phyloP scores from a whole-genome alignment of 352 stramenopile species.

The Thalassiosira hispida region DNA sequence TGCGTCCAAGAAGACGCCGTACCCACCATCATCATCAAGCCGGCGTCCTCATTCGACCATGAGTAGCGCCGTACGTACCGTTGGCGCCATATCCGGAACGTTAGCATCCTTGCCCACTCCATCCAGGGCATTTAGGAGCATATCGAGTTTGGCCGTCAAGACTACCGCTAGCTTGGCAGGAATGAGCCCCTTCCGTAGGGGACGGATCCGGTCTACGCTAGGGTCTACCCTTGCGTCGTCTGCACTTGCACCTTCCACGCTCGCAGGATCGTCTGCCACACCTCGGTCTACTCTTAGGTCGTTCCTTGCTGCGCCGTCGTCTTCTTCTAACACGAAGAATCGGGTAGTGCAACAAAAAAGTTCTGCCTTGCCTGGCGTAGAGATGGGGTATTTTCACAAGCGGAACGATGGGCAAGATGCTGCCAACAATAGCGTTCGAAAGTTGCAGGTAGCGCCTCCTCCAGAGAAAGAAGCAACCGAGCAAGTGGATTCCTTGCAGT shows the following conservation, averaged over 20 bases:
- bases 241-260: conserved; percentile 7
- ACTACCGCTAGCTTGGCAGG: conserved; percentile 8
- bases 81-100: conserved; percentile 8
- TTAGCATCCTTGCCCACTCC: conserved; percentile 19
- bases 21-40: background rate
- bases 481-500: background rate
- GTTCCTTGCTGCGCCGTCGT: background rate
- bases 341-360: too few relatives aligned
- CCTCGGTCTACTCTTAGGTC: background rate
- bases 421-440: background rate
- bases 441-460: background rate
- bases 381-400: background rate
- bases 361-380: background rate
- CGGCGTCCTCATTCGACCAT: background rate
- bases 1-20: background rate
- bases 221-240: background rate
- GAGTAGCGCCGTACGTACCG: conserved; percentile 5
- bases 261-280: background rate
- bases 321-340: too few relatives aligned
- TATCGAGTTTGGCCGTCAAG: conserved; percentile 6
- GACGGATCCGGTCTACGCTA: conserved; percentile 3
- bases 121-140: conserved; percentile 10
- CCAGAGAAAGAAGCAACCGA: background rate
- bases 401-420: background rate
- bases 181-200: conserved; percentile 20